phyloP scores from a whole-genome alignment of 306 rosid species.

The Vicia villosa region DNA sequence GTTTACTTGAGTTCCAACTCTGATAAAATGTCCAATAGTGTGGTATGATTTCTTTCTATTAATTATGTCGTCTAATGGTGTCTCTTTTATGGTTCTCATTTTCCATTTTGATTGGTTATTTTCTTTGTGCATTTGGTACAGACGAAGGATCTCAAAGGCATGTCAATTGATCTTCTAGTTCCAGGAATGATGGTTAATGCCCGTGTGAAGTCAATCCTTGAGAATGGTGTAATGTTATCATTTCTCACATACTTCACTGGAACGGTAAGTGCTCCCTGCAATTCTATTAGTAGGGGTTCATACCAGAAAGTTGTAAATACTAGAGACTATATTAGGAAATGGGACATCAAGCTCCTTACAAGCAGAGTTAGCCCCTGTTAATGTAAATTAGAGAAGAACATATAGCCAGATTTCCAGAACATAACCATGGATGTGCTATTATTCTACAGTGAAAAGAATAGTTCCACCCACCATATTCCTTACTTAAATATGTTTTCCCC shows the following conservation, averaged over 20 bases:
- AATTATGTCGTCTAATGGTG: background rate
- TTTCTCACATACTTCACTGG: slow-evolving; percentile 92
- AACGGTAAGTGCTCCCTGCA: slow-evolving; percentile 65
- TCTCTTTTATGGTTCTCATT: slow-evolving; percentile 8
- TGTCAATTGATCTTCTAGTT: slow-evolving; percentile 86
- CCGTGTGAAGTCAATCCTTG: slow-evolving; percentile 77
- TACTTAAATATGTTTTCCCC: background rate
- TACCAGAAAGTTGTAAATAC: slow-evolving; percentile 6
- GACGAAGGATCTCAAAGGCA: slow-evolving; percentile 89
- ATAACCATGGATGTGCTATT: background rate
- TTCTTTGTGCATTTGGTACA: slow-evolving; percentile 43
- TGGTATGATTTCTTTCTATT: slow-evolving; percentile 53
- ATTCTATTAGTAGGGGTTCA: slow-evolving; percentile 5
- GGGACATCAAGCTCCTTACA: slow-evolving; percentile 1
- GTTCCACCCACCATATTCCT: slow-evolving; percentile 13
- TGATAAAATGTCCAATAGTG: slow-evolving; percentile 69
- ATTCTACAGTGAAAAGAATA: background rate
- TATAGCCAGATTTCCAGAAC: background rate
- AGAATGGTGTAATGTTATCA: slow-evolving; percentile 90
- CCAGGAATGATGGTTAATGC: slow-evolving; percentile 97
- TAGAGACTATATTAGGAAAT: background rate
- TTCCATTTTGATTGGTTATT: slow-evolving; percentile 28
- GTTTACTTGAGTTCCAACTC: slow-evolving; percentile 71
- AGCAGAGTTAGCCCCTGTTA: background rate
- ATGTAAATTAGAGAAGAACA: background rate